These are phyloP conservation scores for Malassezia psittaci DNA, from an alignment of 1,284 basidiomycete species.

Conservation along the genomic window DNA sequence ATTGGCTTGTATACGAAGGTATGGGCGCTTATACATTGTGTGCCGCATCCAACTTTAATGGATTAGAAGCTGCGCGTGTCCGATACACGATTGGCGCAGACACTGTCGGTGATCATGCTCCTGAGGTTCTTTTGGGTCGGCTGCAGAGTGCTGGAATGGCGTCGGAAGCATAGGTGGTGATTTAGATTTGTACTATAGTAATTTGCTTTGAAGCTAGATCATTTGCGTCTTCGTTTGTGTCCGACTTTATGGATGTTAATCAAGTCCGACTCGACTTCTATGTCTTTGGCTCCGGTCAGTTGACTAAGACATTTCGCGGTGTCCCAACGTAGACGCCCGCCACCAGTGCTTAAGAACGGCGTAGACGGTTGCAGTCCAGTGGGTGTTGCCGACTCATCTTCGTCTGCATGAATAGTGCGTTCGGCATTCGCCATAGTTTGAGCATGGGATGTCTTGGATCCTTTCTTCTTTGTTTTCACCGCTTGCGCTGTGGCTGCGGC, in stretches of 20 bases:
- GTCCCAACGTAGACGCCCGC: slow-evolving; percentile 41
- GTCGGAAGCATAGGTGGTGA: background rate
- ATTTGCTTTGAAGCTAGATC: background rate
- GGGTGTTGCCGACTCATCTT: slow-evolving; percentile 23
- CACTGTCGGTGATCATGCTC: slow-evolving; percentile 8
- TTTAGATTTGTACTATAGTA: too few species aligned
- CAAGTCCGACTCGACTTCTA: slow-evolving; percentile 45
- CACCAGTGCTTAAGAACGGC: slow-evolving; percentile 26
- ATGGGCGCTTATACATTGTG: slow-evolving; percentile 92
- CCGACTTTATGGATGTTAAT: slow-evolving; percentile 45
- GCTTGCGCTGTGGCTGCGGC: background rate
- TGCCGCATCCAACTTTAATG: slow-evolving; percentile 79
- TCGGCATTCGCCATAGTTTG: slow-evolving; percentile 8
- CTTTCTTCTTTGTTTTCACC: slow-evolving; percentile 17
- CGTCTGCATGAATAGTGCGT: slow-evolving; percentile 19
- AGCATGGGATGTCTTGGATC: slow-evolving; percentile 17
- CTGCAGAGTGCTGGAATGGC: background rate
- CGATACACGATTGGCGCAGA: slow-evolving; percentile 49
- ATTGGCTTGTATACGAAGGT: slow-evolving; percentile 81
- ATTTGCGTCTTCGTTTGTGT: slow-evolving; percentile 31
- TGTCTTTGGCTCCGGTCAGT: slow-evolving; percentile 43
- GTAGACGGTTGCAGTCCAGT: slow-evolving; percentile 22
- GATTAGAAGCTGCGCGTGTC: slow-evolving; percentile 50
- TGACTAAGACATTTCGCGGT: slow-evolving; percentile 40
- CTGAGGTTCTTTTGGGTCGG: slow-evolving; percentile 4